Conservation (phyloP, 306 rosid genomes). For the Crotalaria pallida region DNA sequence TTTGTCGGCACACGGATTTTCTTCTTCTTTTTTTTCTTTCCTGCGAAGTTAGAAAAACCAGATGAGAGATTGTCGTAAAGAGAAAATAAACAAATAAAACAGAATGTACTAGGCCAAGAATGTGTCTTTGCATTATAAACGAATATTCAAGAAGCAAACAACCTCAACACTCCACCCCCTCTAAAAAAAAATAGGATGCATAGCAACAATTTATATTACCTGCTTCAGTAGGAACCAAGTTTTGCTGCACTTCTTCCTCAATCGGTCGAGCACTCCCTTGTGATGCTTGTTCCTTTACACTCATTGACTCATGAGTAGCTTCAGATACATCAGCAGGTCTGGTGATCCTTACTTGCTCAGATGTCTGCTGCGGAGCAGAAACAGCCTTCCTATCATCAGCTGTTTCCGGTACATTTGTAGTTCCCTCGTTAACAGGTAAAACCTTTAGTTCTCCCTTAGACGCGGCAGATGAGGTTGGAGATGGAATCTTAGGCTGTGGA, state of each 20-base stretch:
- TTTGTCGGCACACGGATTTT: constrained; percentile 68
- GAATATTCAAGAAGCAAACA: not conserved
- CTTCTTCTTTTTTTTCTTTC: constrained; percentile 94
- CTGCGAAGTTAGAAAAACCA: constrained; percentile 38
- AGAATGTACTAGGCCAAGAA: not conserved
- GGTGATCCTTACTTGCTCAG: constrained; percentile 48
- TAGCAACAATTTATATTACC: constrained; percentile 47
- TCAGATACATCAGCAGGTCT: constrained; percentile 68
- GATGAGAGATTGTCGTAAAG: constrained; percentile 1
- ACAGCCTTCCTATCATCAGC: constrained; percentile 46
- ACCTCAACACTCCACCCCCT: not conserved
- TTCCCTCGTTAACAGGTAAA: constrained; percentile 35
- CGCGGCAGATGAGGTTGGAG: constrained; percentile 89
- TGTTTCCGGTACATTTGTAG: constrained; percentile 35
- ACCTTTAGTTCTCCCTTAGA: constrained; percentile 72
- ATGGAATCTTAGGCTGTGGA: constrained; percentile 77
- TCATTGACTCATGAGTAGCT: constrained; percentile 88
- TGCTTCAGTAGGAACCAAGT: constrained; percentile 65
- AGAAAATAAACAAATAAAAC: not conserved
- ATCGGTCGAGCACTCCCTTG: constrained; percentile 80
- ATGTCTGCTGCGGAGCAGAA: constrained; percentile 47
- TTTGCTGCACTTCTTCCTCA: constrained; percentile 99
- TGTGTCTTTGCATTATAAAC: not conserved
- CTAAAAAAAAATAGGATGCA: not conserved
- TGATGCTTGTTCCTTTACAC: constrained; percentile 78